Evolutionary conservation across 306 rosid species (phyloP).

Genomic region (Calophaca sinica): DNA sequence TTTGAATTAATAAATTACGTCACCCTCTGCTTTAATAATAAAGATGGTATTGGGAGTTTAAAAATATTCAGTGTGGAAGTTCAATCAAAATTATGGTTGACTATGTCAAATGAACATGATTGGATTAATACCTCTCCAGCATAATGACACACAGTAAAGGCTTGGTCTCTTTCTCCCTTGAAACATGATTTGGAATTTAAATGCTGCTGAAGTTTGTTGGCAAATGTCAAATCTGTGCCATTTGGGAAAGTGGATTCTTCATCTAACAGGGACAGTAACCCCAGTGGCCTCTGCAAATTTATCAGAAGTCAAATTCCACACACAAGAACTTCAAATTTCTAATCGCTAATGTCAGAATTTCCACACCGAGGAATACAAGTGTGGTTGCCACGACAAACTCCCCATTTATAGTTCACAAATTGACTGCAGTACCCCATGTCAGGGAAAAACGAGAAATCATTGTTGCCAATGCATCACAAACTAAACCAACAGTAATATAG

Average conservation of each 20-base stretch:
- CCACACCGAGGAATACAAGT: constrained; percentile 7
- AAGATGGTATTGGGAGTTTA: background rate
- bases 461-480: constrained; percentile 6
- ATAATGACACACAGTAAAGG: constrained; percentile 85
- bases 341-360: constrained; percentile 24
- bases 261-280: constrained; percentile 86
- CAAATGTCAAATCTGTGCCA: constrained; percentile 92
- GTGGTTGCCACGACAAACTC: background rate
- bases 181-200: constrained; percentile 73
- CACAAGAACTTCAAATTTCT: background rate
- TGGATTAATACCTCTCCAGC: constrained; percentile 90
- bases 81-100: constrained; percentile 29
- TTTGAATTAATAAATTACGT: constrained; percentile 7
- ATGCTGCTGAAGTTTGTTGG: constrained; percentile 96
- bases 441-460: constrained; percentile 16
- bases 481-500: background rate
- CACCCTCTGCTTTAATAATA: constrained; percentile 5
- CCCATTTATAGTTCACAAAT: constrained; percentile 17
- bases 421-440: background rate
- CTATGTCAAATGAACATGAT: constrained; percentile 32
- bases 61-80: background rate
- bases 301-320: constrained; percentile 32
- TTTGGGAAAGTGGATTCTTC: constrained; percentile 99
- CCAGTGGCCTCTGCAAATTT: constrained; percentile 72
- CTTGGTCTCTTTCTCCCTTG: constrained; percentile 90